Percentiles rank a stretch among this genome's conserved stretches.
Conservation (phyloP, 148 eudicot species). For the Vaccinium myrtillus region DNA sequence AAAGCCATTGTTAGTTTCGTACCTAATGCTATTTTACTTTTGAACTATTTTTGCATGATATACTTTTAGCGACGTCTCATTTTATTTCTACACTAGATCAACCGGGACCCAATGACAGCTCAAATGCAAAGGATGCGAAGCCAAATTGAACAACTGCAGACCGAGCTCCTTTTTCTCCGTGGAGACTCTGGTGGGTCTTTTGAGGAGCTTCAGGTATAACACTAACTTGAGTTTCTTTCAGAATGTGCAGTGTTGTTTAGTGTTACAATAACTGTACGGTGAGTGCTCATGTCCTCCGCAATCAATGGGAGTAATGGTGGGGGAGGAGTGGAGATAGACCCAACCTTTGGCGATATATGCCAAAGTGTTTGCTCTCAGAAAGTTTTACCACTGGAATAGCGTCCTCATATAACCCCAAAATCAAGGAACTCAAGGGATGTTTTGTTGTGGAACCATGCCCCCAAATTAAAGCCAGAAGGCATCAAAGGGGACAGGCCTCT, state of each 20-base stretch:
- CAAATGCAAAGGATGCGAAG: slow-evolving; percentile 90
- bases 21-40: background rate
- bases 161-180: slow-evolving; percentile 76
- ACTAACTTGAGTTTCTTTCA: background rate
- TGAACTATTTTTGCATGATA: background rate
- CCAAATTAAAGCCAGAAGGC: background rate
- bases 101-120: slow-evolving; percentile 90
- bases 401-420: background rate
- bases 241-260: background rate
- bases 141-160: slow-evolving; percentile 89
- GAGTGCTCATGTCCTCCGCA: background rate
- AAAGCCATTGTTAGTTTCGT: slow-evolving; percentile 81
- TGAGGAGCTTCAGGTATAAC: slow-evolving; percentile 83
- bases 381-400: background rate
- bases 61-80: background rate
- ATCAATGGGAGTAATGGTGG: background rate
- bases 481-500: background rate
- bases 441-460: background rate
- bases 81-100: slow-evolving; percentile 52
- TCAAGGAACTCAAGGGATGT: background rate
- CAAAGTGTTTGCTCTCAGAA: background rate
- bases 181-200: slow-evolving; percentile 74
- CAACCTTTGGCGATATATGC: background rate
- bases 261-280: background rate
- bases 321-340: background rate